These are phyloP conservation scores for Lactarius akahatsu DNA, from an alignment of 768 basidiomycete species.

Conservation along the genomic window DNA sequence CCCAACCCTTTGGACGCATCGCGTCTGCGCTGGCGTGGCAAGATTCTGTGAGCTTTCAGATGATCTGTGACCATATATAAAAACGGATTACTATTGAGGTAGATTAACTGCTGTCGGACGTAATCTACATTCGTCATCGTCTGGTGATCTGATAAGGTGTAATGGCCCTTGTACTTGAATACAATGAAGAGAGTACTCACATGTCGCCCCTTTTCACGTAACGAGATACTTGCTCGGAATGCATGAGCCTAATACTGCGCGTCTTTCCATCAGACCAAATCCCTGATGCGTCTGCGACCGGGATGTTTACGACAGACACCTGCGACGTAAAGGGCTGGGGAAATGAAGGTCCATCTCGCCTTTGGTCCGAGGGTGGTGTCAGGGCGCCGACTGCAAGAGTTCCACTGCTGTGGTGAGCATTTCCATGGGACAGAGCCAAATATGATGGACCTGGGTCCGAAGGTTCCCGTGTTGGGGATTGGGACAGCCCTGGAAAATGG, in stretches of 20 bases:
- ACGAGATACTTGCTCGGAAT: constrained; percentile 18
- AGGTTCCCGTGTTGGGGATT: not conserved
- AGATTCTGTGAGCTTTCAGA: not conserved
- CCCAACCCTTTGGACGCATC: not conserved
- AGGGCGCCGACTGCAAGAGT: too few species aligned
- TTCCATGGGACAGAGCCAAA: not conserved
- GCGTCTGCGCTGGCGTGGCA: not conserved
- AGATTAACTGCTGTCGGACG: not conserved
- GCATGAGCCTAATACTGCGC: constrained; percentile 1
- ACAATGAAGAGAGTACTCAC: constrained; percentile 2
- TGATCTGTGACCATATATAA: not conserved
- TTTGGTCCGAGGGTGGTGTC: not conserved
- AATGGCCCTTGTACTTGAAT: not conserved
- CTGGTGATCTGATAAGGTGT: not conserved
- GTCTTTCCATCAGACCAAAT: too few species aligned
- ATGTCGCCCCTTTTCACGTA: constrained; percentile 15
- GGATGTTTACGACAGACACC: not conserved
- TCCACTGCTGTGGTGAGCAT: not conserved
- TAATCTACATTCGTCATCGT: not conserved
- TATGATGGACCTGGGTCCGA: too few species aligned
- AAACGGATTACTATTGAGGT: constrained; percentile 8
- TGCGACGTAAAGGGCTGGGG: not conserved
- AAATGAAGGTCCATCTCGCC: not conserved
- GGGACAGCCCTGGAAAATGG: not conserved
- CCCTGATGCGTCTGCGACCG: not conserved